A percentile compares a stretch with the other conserved stretches of the same genome.
Conservation (phyloP, 2,329 filamentous ascomycete genomes). For the Phaeomoniella chlamydospora region DNA sequence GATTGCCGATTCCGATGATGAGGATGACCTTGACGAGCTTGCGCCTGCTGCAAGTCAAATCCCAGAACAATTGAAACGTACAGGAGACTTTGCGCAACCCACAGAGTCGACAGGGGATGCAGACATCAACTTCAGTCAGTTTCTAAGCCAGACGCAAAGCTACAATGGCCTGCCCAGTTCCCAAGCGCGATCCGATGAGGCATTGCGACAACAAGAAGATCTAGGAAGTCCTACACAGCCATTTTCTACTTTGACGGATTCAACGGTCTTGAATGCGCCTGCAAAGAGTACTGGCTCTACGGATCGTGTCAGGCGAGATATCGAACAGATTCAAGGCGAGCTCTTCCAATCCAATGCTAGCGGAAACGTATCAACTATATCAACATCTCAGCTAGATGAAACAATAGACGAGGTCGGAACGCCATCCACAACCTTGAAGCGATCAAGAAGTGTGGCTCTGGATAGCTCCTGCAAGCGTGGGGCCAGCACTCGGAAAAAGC, state of each 20-base stretch:
- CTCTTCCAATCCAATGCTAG: neutral
- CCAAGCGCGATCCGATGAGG: neutral
- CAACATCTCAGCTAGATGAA: neutral
- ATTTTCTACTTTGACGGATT: neutral
- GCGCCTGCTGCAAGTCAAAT: neutral
- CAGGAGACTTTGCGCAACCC: neutral
- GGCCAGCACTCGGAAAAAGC: neutral
- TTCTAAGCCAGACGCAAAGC: slow-evolving; percentile 1
- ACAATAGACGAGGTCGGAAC: neutral
- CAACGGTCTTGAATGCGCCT: neutral
- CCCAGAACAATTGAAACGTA: neutral
- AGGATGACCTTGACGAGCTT: neutral
- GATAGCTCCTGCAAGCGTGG: neutral
- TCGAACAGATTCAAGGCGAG: neutral
- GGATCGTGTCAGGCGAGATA: neutral
- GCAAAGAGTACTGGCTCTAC: neutral
- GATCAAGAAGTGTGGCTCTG: neutral
- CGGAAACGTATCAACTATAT: neutral
- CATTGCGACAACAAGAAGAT: neutral
- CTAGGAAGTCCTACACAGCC: neutral
- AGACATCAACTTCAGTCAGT: neutral
- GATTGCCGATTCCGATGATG: slow-evolving; percentile 2
- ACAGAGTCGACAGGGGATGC: neutral
- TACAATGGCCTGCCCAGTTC: neutral
- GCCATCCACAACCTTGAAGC: neutral